phyloP scores from a whole-genome alignment of 129 eudicot species.

The Arctium lappa region DNA sequence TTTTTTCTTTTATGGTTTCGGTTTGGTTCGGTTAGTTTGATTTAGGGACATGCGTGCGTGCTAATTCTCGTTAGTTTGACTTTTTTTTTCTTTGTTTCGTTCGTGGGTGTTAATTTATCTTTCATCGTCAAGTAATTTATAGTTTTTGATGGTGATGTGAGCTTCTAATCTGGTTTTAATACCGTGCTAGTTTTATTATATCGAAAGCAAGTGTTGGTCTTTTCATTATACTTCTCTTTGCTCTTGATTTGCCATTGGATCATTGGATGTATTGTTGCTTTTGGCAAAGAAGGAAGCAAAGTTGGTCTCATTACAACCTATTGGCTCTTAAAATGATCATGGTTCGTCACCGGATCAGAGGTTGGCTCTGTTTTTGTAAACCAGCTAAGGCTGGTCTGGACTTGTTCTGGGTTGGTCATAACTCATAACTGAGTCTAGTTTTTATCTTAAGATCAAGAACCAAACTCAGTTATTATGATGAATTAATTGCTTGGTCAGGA shows the following conservation, averaged over 20 bases:
- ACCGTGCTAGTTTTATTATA: background rate
- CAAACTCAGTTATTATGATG: too few species aligned
- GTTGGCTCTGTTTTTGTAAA: background rate
- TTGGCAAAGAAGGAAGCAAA: background rate
- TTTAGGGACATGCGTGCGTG: constrained; percentile 53
- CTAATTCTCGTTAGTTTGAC: constrained; percentile 53
- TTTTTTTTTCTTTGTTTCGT: background rate
- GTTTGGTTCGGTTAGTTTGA: constrained; percentile 51
- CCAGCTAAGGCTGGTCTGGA: background rate
- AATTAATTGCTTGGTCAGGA: too few species aligned
- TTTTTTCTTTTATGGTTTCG: background rate
- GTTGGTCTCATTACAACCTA: background rate
- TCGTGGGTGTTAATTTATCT: background rate
- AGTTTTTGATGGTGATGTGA: constrained; percentile 18
- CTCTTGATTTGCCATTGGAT: background rate
- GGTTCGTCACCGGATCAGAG: too few species aligned
- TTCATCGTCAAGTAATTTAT: constrained; percentile 24
- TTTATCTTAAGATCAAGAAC: too few species aligned
- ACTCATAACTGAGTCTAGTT: too few species aligned
- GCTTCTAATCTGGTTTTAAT: constrained; percentile 3
- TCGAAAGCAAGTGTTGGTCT: background rate
- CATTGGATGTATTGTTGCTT: background rate
- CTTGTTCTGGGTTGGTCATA: too few species aligned
- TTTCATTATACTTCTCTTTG: background rate
- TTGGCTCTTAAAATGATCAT: too few species aligned